phyloP scores from a whole-genome alignment of 1,284 basidiomycete genomes.

The Puccinia polysora region DNA sequence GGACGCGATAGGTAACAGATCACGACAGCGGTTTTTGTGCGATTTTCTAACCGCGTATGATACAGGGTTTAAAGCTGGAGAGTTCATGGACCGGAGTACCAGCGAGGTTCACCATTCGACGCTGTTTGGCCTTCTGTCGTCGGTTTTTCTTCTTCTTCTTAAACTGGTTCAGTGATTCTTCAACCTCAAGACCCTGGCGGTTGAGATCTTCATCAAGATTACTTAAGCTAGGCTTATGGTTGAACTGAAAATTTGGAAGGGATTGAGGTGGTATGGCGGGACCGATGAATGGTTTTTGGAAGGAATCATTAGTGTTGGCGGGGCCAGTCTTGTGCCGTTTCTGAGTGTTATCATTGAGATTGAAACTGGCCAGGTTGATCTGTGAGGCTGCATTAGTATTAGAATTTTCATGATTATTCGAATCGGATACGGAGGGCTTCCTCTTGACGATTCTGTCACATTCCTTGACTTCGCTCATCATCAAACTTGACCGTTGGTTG shows the following conservation, averaged over 20 bases:
- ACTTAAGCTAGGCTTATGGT: neutral
- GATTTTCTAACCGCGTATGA: slow-evolving; percentile 13
- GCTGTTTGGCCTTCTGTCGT: neutral
- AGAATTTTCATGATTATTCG: neutral
- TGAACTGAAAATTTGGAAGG: slow-evolving; percentile 1
- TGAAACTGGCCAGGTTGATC: neutral
- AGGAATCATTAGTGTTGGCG: neutral
- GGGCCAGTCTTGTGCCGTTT: neutral
- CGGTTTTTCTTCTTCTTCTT: slow-evolving; percentile 13
- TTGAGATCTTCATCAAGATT: neutral
- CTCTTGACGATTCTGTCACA: neutral
- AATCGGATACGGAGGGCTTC: slow-evolving; percentile 2
- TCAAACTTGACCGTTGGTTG: slow-evolving; percentile 17
- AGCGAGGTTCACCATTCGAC: slow-evolving; percentile 9
- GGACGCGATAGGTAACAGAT: too few relatives aligned
- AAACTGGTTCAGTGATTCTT: slow-evolving; percentile 17
- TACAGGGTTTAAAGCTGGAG: neutral
- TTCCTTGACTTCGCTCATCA: neutral
- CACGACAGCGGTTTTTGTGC: too few relatives aligned
- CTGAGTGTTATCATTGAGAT: neutral
- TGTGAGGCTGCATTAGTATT: neutral
- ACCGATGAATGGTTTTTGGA: neutral
- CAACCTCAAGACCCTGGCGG: neutral
- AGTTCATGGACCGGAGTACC: neutral
- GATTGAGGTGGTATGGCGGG: neutral